phyloP scores from a whole-genome alignment of 2,329 filamentous ascomycete species.

The Colletotrichum paranaense region DNA sequence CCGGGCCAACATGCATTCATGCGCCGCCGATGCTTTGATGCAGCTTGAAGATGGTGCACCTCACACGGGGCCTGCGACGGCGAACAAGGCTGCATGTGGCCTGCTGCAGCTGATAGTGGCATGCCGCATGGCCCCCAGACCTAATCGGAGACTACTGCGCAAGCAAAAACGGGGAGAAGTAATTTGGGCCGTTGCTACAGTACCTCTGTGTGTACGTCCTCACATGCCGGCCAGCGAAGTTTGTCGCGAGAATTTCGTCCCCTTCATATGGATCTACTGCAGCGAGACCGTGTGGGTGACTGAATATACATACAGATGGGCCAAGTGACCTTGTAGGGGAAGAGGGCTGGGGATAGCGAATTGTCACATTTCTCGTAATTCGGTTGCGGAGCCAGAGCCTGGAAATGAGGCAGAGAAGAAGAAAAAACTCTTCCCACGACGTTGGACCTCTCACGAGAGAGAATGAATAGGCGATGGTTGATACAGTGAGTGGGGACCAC shows the following conservation, averaged over 20 bases:
- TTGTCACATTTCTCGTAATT: not conserved
- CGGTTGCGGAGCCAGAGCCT: not conserved
- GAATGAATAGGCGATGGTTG: not conserved
- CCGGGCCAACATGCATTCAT: constrained; percentile 10
- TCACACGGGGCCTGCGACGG: constrained; percentile 2
- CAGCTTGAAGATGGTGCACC: constrained; percentile 14
- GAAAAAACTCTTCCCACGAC: not conserved
- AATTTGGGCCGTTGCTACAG: not conserved
- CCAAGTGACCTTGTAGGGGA: not conserved
- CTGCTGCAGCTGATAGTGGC: constrained; percentile 13
- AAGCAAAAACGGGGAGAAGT: not conserved
- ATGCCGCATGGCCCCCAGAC: not conserved
- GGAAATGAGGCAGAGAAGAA: not conserved
- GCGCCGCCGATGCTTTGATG: constrained; percentile 16
- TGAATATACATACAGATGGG: not conserved
- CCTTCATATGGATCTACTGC: not conserved
- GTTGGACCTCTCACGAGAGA: not conserved
- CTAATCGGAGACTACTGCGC: not conserved
- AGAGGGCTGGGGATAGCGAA: not conserved
- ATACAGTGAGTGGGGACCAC: not conserved
- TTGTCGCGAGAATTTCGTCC: not conserved
- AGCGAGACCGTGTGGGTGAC: not conserved
- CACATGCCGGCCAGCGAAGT: not conserved
- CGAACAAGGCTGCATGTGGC: constrained; percentile 24
- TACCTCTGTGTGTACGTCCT: not conserved